These are phyloP conservation scores for Fusarium oxysporum DNA, from an alignment of 2,329 filamentous ascomycete species.

Conservation along the genomic window DNA sequence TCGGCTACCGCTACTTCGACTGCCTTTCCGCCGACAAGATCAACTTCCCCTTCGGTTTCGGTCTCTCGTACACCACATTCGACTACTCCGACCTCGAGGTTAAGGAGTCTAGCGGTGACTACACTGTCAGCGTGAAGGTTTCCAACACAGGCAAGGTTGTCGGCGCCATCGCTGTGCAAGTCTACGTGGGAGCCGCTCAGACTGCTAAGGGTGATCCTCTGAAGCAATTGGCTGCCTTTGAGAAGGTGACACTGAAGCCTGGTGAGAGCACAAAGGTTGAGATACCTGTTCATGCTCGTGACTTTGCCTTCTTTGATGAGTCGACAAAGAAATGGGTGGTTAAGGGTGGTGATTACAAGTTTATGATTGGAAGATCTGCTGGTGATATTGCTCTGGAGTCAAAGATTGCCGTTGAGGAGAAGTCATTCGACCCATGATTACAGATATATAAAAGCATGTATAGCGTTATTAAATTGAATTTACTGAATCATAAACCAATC, in stretches of 20 bases:
- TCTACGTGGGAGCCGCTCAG: constrained; percentile 57
- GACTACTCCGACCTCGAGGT: constrained; percentile 70
- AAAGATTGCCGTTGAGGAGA: constrained; percentile 31
- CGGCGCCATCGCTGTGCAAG: constrained; percentile 66
- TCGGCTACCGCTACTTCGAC: constrained; percentile 77
- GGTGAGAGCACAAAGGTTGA: constrained; percentile 43
- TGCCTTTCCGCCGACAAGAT: constrained; percentile 66
- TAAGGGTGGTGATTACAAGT: constrained; percentile 46
- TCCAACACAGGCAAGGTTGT: constrained; percentile 67
- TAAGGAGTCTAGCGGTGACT: constrained; percentile 48
- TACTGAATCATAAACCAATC: no score
- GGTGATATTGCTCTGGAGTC: constrained; percentile 42
- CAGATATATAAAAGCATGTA: neutral
- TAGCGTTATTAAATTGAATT: constrained; percentile 12
- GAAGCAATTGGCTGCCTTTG: constrained; percentile 77
- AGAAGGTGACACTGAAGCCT: constrained; percentile 61
- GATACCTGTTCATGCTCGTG: constrained; percentile 38
- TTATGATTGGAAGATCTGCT: constrained; percentile 44
- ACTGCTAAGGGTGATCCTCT: constrained; percentile 37
- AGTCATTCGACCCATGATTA: constrained; percentile 32
- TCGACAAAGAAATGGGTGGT: constrained; percentile 44
- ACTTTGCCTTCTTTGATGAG: constrained; percentile 49
- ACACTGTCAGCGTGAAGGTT: constrained; percentile 62
- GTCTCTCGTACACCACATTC: constrained; percentile 54
- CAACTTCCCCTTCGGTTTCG: constrained; percentile 75